Percentiles rank a stretch among this genome's conserved stretches.
phyloP scores from a whole-genome alignment of 768 basidiomycete species.

The Hebeloma cylindrosporum region DNA sequence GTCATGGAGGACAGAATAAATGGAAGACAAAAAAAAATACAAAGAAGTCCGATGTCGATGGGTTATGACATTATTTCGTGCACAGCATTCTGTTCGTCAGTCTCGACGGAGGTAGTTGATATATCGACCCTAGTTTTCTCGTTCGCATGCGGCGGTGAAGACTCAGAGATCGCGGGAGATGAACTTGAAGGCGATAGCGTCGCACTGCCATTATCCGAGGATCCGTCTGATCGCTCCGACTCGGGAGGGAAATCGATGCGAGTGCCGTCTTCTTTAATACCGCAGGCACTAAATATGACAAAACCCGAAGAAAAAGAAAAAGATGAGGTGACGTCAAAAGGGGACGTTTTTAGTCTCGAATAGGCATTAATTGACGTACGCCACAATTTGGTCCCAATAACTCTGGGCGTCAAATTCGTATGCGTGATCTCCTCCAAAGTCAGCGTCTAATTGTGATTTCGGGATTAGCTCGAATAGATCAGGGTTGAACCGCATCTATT shows the following conservation, averaged over 20 bases:
- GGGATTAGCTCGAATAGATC: slow-evolving; percentile 76
- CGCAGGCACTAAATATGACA: slow-evolving; percentile 44
- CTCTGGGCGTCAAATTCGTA: slow-evolving; percentile 70
- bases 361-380: slow-evolving; percentile 40
- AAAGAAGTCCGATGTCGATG: neutral
- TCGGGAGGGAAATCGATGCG: slow-evolving; percentile 31
- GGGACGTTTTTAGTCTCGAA: too few relatives aligned
- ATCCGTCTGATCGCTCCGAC: neutral
- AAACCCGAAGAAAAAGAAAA: neutral
- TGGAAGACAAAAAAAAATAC: neutral
- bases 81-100: slow-evolving; percentile 4
- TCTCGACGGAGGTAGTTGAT: slow-evolving; percentile 13
- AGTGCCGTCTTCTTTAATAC: slow-evolving; percentile 56
- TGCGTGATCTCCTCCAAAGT: slow-evolving; percentile 77
- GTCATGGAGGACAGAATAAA: neutral
- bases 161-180: neutral
- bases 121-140: slow-evolving; percentile 12
- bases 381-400: slow-evolving; percentile 79
- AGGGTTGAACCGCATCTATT: slow-evolving; percentile 87
- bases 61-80: slow-evolving; percentile 9
- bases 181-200: slow-evolving; percentile 2
- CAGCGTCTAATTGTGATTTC: slow-evolving; percentile 71
- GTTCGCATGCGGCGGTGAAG: neutral
- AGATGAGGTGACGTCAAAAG: neutral
- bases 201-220: too few relatives aligned